Percentiles rank a stretch among this genome's conserved stretches.
Evolutionary conservation across 164 flowering plant species (phyloP).

Genomic region (Vitis labrusca): DNA sequence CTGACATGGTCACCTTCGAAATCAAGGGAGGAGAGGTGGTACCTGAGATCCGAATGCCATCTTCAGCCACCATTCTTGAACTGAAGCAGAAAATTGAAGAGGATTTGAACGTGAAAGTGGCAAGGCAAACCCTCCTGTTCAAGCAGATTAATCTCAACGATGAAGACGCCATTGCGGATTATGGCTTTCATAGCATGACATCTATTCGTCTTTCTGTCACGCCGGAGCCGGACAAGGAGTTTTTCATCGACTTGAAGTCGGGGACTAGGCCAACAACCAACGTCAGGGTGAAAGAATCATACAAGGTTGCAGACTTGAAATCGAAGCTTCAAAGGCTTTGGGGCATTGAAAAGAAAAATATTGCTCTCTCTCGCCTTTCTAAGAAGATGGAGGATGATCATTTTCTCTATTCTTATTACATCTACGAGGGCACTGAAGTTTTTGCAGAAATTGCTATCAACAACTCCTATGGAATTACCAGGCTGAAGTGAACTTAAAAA

Average conservation of each 20-base stretch:
- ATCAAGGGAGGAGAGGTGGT: not conserved
- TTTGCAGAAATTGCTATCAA: too few species aligned
- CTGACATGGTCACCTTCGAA: not conserved
- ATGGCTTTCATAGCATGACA: not conserved
- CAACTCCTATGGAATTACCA: too few species aligned
- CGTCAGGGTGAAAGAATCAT: not conserved
- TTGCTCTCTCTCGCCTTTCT: not conserved
- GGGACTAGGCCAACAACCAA: not conserved
- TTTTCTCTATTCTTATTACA: not conserved
- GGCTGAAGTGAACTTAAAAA: too few species aligned
- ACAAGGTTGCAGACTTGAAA: not conserved
- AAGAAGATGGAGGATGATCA: not conserved
- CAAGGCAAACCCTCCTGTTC: not conserved
- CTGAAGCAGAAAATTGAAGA: not conserved
- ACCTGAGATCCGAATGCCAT: not conserved
- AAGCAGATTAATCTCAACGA: not conserved
- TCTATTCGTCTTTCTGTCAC: not conserved
- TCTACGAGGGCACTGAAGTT: not conserved
- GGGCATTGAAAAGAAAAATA: not conserved
- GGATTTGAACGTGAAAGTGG: not conserved
- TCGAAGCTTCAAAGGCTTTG: not conserved
- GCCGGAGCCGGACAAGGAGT: not conserved
- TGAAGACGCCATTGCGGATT: not conserved
- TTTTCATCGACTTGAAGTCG: not conserved
- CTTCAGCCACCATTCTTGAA: not conserved